These are phyloP conservation scores for Melanomma pulvis-pyrius DNA, from an alignment of 495 filamentous ascomycete genomes.

Conservation along the genomic window DNA sequence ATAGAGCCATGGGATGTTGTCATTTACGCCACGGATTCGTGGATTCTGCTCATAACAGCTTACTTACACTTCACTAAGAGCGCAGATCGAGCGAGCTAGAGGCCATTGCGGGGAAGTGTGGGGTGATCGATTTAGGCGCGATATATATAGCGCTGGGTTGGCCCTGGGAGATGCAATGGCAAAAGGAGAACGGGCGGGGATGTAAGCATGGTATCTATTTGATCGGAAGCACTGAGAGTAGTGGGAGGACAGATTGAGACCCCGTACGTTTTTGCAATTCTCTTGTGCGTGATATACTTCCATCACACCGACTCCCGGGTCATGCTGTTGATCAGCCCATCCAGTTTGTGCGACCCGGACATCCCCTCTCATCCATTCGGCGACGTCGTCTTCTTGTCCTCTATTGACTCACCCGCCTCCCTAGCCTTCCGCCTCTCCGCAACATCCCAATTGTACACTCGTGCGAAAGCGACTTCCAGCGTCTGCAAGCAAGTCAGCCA, in stretches of 20 bases:
- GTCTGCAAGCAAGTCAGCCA: slow-evolving; percentile 59
- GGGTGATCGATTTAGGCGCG: no score
- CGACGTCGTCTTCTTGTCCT: slow-evolving; percentile 19
- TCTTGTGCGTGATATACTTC: not conserved
- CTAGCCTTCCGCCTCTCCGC: slow-evolving; percentile 89
- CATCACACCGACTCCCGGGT: not conserved
- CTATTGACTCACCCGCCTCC: slow-evolving; percentile 35
- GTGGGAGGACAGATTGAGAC: not conserved
- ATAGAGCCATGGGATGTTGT: no score
- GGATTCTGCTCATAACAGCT: no score
- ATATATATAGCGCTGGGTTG: no score
- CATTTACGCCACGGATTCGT: no score
- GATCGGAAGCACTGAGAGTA: no score
- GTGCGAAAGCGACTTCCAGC: slow-evolving; percentile 90
- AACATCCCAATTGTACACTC: slow-evolving; percentile 99
- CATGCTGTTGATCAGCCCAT: not conserved
- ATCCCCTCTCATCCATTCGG: slow-evolving; percentile 19
- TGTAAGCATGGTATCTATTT: no score
- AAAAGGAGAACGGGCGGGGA: no score
- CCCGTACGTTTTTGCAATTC: not conserved
- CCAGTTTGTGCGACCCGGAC: not conserved
- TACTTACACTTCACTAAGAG: no score
- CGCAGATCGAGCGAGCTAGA: no score
- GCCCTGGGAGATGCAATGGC: no score
- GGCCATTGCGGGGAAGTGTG: no score